Evolutionary conservation across 805 yeast genomes (phyloP).

Genomic region (Nadsonia fulvescens): DNA sequence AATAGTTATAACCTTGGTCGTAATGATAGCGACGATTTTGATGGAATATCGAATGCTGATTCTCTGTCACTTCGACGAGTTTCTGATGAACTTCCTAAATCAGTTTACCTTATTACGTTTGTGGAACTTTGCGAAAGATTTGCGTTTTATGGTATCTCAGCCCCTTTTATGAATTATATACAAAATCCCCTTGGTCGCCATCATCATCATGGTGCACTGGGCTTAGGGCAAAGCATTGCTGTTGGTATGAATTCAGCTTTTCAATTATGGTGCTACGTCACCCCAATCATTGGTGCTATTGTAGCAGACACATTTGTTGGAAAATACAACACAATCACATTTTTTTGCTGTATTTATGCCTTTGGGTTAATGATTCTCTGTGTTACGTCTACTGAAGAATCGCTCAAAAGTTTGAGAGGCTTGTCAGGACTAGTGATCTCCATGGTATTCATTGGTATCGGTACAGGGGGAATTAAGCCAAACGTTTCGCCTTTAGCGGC

Average conservation of each 20-base stretch:
- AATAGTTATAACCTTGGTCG: too few species aligned
- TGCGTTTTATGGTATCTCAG: constrained; percentile 60
- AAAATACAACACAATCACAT: constrained; percentile 47
- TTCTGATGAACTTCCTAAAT: constrained; percentile 30
- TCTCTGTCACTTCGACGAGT: constrained; percentile 34
- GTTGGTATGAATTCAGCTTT: constrained; percentile 56
- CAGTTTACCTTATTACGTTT: constrained; percentile 46
- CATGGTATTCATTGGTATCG: constrained; percentile 47
- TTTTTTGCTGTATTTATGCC: constrained; percentile 40
- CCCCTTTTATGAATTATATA: constrained; percentile 67
- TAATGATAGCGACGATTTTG: too few species aligned
- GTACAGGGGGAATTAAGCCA: constrained; percentile 69
- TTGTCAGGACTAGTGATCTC: constrained; percentile 44
- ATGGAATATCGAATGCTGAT: too few species aligned
- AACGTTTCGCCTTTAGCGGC: constrained; percentile 63
- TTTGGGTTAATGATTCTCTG: constrained; percentile 46
- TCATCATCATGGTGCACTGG: constrained; percentile 35
- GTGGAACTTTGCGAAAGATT: constrained; percentile 73
- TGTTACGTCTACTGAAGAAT: constrained; percentile 49
- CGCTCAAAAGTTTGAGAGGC: constrained; percentile 31
- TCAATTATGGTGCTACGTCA: constrained; percentile 66
- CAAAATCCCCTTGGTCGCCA: constrained; percentile 18
- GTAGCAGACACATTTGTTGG: constrained; percentile 62
- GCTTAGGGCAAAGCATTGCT: constrained; percentile 42
- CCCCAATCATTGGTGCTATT: constrained; percentile 64